phyloP scores from a whole-genome alignment of 352 stramenopile genomes.

The Globisporangium rhizosaccharum region DNA sequence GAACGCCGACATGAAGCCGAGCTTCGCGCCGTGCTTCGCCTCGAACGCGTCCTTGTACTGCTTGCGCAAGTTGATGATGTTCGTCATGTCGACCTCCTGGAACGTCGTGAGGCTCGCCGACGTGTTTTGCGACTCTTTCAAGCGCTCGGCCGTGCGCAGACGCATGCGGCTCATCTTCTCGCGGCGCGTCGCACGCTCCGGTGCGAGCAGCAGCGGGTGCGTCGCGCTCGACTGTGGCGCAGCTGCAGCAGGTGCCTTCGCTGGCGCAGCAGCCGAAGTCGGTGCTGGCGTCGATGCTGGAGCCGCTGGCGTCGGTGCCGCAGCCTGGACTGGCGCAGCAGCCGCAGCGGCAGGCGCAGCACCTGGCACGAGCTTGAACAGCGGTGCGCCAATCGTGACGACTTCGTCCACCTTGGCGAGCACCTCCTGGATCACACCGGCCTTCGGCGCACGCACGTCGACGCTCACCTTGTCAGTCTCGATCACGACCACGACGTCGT shows the following conservation, averaged over 20 bases:
- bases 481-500: slow-evolving; percentile 95
- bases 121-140: slow-evolving; percentile 99
- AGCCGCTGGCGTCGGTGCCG: slow-evolving; percentile 15
- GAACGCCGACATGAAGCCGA: slow-evolving; percentile 99
- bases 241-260: background rate
- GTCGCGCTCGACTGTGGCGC: slow-evolving; percentile 7
- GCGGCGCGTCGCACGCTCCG: slow-evolving; percentile 49
- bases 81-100: slow-evolving; percentile 98
- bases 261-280: background rate
- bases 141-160: slow-evolving; percentile 92
- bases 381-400: slow-evolving; percentile 89
- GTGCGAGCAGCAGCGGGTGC: slow-evolving; percentile 37
- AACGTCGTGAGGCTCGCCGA: slow-evolving; percentile 98
- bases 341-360: slow-evolving; percentile 26
- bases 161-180: slow-evolving; percentile 99
- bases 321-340: background rate
- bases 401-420: slow-evolving; percentile 93
- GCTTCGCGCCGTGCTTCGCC: slow-evolving; percentile 97
- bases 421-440: slow-evolving; percentile 87
- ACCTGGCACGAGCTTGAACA: slow-evolving; percentile 89
- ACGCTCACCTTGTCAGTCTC: slow-evolving; percentile 96
- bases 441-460: slow-evolving; percentile 85
- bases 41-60: slow-evolving; percentile 96
- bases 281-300: slow-evolving; percentile 15
- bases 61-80: slow-evolving; percentile 92